A percentile compares a stretch with the other conserved stretches of the same genome.
Evolutionary conservation across 257 asterid genomes (phyloP).

Genomic region (Solanum pimpinellifolium): DNA sequence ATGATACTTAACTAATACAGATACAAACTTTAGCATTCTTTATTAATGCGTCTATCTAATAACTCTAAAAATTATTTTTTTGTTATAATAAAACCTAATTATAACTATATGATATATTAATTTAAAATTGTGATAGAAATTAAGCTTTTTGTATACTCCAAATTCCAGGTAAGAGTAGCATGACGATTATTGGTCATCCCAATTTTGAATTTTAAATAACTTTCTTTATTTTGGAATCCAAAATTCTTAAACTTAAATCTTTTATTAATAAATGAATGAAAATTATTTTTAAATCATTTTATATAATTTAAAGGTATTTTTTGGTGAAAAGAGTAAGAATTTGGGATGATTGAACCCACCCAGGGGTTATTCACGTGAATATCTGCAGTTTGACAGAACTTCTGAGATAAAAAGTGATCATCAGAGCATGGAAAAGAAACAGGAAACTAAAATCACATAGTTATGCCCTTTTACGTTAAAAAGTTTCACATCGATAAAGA

Average conservation of each 20-base stretch:
- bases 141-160: background rate
- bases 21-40: no score
- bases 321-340: no score
- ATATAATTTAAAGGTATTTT: background rate
- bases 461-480: no score
- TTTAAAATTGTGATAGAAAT: background rate
- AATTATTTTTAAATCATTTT: no score
- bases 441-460: background rate
- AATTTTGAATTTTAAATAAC: no score
- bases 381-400: background rate
- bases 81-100: background rate
- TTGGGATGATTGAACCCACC: background rate
- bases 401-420: background rate
- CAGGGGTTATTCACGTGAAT: background rate
- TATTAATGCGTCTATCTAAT: no score
- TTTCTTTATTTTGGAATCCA: no score
- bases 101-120: background rate
- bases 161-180: background rate
- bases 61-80: no score
- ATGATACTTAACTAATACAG: no score
- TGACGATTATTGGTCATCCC: background rate
- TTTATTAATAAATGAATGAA: no score
- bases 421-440: background rate
- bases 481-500: no score
- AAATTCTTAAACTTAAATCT: background rate